Base-by-base conservation (phyloP, 805 yeast species). In the Metschnikowia anglica region DNA sequence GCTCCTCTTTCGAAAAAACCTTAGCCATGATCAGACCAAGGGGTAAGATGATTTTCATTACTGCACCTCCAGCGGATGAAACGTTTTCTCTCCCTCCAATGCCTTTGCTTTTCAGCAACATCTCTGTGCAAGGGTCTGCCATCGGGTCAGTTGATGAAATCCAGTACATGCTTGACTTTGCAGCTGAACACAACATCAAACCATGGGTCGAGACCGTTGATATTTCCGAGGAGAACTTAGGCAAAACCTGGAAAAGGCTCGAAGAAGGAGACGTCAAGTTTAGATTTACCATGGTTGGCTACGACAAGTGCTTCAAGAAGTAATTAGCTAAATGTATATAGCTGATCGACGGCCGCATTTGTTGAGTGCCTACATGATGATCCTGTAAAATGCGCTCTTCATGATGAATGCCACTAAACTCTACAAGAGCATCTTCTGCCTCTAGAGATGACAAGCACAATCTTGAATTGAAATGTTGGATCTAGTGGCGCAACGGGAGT, bases 161-260 rank as follows among this genome's bases (percentile, higher is more conserved):
- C 20, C 46, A 49, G 26, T 45, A 47, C 37, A 49, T 52, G 55
- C 47, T 49, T 25, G 37, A 52, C n/a, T 49, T 52, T 42, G 54
- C 54, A 11, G 49, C 52, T 15, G 48, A 52, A 39, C 48, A 47
- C 36, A 37, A 49, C 33, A 47, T 52, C 40, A 45, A 46, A 41
- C 55, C 55, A 5, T 47, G 49, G 54, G 52, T 52, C 2, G 54
- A 52, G 45, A 47, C 54, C 9, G 28, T 52, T 3, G 52, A 52
- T 39, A 49, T 52, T 9, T 40, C 44, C 20, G 55, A 52, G 44
- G 41, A 49, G 41, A 44, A 37, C 37, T 45, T 52, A 40, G 38
- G 43, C 6, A 38, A 47, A 39, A 40, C 55, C 3, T 52, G 54
- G 55, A 34, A 43, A 21, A 41, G 54, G 11, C 28, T 44, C 3